phyloP scores from a whole-genome alignment of 164 flowering plant genomes.

The Chimonanthus praecox region DNA sequence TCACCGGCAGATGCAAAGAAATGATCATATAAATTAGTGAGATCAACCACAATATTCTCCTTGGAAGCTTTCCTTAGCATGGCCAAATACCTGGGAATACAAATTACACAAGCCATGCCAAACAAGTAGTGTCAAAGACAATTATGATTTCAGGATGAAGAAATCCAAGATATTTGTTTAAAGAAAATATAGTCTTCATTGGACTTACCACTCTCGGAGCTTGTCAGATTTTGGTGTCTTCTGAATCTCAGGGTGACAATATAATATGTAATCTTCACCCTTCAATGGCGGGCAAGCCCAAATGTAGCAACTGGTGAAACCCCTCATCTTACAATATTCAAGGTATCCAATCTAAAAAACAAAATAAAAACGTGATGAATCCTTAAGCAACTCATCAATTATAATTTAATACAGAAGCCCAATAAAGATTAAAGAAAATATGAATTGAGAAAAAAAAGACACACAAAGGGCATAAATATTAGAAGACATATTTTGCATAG shows the following conservation, averaged over 20 bases:
- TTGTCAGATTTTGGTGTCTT: constrained; percentile 98
- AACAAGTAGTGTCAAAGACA: background rate
- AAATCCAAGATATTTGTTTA: background rate
- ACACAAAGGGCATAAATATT: background rate
- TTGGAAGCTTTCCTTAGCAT: constrained; percentile 88
- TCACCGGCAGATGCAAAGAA: constrained; percentile 79
- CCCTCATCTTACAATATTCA: constrained; percentile 91
- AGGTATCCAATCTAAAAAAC: constrained; percentile 84
- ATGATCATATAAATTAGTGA: constrained; percentile 89
- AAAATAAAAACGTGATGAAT: background rate
- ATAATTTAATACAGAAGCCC: background rate
- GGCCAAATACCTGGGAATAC: constrained; percentile 65
- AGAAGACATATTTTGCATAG: background rate
- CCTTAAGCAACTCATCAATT: background rate
- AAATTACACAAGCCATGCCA: background rate
- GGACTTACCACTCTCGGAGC: constrained; percentile 88
- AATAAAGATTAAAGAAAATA: background rate
- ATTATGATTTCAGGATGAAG: background rate
- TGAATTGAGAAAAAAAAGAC: background rate
- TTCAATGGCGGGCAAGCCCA: constrained; percentile 99
- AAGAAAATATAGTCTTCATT: background rate
- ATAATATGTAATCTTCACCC: constrained; percentile 97
- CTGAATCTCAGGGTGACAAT: constrained; percentile 99
- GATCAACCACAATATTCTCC: constrained; percentile 81
- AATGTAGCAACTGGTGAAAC: constrained; percentile 96